Percentiles rank a stretch among this genome's conserved stretches.
Evolutionary conservation across 495 filamentous ascomycete species (phyloP).

Genomic region (Xeromyces bisporus): DNA sequence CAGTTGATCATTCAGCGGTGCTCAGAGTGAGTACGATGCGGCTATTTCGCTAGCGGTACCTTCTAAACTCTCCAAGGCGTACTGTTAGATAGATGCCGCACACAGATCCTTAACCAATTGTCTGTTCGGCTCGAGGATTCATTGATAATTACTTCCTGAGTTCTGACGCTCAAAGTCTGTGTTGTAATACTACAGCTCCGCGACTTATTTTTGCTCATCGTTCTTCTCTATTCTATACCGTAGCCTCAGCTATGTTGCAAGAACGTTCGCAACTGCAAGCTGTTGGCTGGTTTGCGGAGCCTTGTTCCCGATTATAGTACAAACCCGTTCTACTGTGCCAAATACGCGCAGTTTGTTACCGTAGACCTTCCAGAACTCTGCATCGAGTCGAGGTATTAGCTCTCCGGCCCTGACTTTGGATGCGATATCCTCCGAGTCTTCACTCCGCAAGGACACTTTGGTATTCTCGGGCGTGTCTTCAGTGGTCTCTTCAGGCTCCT

Average conservation of each 20-base stretch:
- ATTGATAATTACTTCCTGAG: too few species aligned
- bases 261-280: background rate
- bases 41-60: constrained; percentile 61
- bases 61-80: constrained; percentile 39
- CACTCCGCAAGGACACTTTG: background rate
- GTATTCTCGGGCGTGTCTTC: constrained; percentile 2
- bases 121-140: too few species aligned
- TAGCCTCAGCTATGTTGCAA: background rate
- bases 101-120: too few species aligned
- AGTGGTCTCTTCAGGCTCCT: constrained; percentile 6
- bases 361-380: constrained; percentile 43
- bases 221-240: too few species aligned
- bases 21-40: constrained; percentile 36
- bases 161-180: too few species aligned
- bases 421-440: background rate
- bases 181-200: too few species aligned
- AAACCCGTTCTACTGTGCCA: constrained; percentile 42
- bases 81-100: constrained; percentile 56
- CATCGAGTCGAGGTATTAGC: constrained; percentile 32
- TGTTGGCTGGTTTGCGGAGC: background rate
- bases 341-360: constrained; percentile 50
- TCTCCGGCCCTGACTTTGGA: constrained; percentile 5
- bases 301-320: constrained; percentile 15
- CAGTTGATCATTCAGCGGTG: constrained; percentile 49
- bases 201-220: too few species aligned